A percentile compares a stretch with the other conserved stretches of the same genome.
Evolutionary conservation across 1,139 yeast species (phyloP).

Genomic region (Nematodospora anomalae): DNA sequence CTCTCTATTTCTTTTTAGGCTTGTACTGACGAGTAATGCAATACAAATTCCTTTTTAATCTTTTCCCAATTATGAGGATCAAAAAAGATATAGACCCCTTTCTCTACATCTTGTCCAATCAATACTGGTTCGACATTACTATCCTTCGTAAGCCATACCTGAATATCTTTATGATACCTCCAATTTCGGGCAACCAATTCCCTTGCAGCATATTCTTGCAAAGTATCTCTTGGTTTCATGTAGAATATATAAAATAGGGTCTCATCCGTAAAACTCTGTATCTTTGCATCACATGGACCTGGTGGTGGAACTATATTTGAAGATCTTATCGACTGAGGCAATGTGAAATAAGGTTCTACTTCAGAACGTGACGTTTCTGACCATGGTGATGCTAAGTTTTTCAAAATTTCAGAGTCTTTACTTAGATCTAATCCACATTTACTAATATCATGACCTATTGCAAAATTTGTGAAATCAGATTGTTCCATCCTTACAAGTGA

Average conservation of each 20-base stretch:
- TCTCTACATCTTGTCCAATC: constrained; percentile 82
- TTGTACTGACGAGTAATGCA: constrained; percentile 60
- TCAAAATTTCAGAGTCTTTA: constrained; percentile 51
- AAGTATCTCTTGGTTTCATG: constrained; percentile 87
- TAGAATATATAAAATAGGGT: constrained; percentile 92
- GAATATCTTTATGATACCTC: constrained; percentile 95
- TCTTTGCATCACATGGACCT: constrained; percentile 60
- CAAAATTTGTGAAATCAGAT: constrained; percentile 64
- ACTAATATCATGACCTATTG: constrained; percentile 81
- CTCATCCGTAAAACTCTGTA: constrained; percentile 82
- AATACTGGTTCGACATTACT: constrained; percentile 86
- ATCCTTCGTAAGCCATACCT: constrained; percentile 96
- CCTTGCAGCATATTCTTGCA: constrained; percentile 92
- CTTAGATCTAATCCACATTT: constrained; percentile 69
- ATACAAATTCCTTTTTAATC: constrained; percentile 78
- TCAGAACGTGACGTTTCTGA: constrained; percentile 84
- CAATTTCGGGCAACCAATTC: constrained; percentile 89
- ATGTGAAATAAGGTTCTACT: constrained; percentile 77
- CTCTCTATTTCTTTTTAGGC: constrained; percentile 23
- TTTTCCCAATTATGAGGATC: constrained; percentile 97
- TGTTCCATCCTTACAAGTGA: constrained; percentile 70
- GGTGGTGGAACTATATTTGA: constrained; percentile 46
- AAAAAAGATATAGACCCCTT: constrained; percentile 94
- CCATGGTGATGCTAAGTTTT: constrained; percentile 91
- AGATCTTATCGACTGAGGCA: constrained; percentile 60